Percentiles rank a stretch among this genome's conserved stretches.
phyloP scores from a whole-genome alignment of 179 eudicot genomes.

The Corrigiola litoralis region DNA sequence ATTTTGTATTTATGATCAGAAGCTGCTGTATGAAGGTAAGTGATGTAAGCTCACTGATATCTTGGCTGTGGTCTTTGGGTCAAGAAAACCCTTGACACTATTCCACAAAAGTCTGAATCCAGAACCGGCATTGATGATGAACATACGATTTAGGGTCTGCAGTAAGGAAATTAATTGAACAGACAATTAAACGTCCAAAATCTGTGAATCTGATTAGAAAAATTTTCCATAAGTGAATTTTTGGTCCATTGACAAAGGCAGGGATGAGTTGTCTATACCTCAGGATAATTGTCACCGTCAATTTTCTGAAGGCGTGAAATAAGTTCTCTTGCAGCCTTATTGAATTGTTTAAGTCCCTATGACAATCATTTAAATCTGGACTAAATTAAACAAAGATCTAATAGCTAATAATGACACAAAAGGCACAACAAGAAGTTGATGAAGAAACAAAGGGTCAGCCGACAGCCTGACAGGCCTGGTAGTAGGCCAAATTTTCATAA shows the following conservation, averaged over 20 bases:
- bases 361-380: slow-evolving; percentile 13
- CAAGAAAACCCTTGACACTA: slow-evolving; percentile 87
- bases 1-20: background rate
- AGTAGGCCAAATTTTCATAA: too few species aligned
- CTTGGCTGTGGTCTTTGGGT: slow-evolving; percentile 94
- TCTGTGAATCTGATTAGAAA: background rate
- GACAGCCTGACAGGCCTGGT: too few species aligned
- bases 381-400: background rate
- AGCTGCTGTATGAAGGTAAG: background rate
- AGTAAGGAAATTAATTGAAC: slow-evolving; percentile 4
- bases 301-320: slow-evolving; percentile 73
- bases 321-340: slow-evolving; percentile 84
- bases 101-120: slow-evolving; percentile 96
- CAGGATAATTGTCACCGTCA: slow-evolving; percentile 89
- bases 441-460: too few species aligned
- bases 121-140: slow-evolving; percentile 93
- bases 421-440: too few species aligned
- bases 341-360: slow-evolving; percentile 84
- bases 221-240: background rate
- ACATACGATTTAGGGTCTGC: slow-evolving; percentile 88
- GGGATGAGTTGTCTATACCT: slow-evolving; percentile 35
- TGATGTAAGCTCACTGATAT: slow-evolving; percentile 51
- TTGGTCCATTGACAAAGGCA: background rate
- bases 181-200: background rate
- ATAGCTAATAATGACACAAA: background rate